phyloP scores from a whole-genome alignment of 805 yeast species.

The Spathaspora arborariae region DNA sequence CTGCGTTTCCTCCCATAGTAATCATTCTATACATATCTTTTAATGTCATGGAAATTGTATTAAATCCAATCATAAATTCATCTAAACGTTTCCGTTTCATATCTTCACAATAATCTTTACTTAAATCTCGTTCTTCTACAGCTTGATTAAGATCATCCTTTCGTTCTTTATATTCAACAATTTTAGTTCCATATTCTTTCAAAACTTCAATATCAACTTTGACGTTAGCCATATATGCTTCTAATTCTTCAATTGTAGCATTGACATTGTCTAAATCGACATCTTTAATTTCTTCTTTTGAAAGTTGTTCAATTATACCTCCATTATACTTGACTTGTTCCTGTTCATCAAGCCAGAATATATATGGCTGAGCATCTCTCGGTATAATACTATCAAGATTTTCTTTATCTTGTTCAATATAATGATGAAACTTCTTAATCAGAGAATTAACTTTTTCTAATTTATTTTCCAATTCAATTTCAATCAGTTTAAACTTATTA shows the following conservation, averaged over 20 bases:
- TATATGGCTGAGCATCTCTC: slow-evolving; percentile 51
- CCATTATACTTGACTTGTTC: slow-evolving; percentile 34
- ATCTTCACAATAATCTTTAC: slow-evolving; percentile 60
- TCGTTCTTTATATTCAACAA: slow-evolving; percentile 59
- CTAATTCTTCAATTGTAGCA: slow-evolving; percentile 49
- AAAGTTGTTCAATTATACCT: slow-evolving; percentile 37
- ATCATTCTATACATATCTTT: slow-evolving; percentile 98
- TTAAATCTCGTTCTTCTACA: slow-evolving; percentile 59
- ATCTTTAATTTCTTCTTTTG: slow-evolving; percentile 48
- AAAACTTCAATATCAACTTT: slow-evolving; percentile 71
- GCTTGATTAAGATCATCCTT: slow-evolving; percentile 66
- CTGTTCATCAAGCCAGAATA: slow-evolving; percentile 47
- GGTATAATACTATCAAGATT: slow-evolving; percentile 43
- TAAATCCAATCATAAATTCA: slow-evolving; percentile 93
- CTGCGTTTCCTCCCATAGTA: slow-evolving; percentile 99
- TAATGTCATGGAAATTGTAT: slow-evolving; percentile 76
- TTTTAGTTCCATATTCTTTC: slow-evolving; percentile 69
- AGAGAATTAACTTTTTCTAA: slow-evolving; percentile 52
- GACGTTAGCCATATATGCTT: slow-evolving; percentile 51
- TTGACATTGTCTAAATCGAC: slow-evolving; percentile 48
- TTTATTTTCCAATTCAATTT: slow-evolving; percentile 62
- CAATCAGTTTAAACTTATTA: slow-evolving; percentile 57
- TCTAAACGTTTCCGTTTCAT: slow-evolving; percentile 70
- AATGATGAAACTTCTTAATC: slow-evolving; percentile 35
- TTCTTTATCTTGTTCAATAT: slow-evolving; percentile 33